phyloP scores from a whole-genome alignment of 169 alveolate species.

The Plasmodium vinckei region DNA sequence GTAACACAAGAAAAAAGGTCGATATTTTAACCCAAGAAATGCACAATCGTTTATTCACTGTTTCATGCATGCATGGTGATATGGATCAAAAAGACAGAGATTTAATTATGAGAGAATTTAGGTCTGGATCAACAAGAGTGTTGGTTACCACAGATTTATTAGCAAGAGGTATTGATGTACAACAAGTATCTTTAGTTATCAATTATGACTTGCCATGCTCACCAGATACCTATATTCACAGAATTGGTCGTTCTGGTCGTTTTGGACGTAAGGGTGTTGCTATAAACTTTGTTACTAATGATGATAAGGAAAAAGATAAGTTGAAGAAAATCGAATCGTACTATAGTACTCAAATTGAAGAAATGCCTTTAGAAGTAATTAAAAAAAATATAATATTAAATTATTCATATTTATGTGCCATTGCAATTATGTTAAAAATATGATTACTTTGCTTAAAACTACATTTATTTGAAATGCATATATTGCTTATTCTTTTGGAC shows the following conservation, averaged over 20 bases:
- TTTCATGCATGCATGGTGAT: constrained; percentile 97
- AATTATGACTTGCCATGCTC: constrained; percentile 98
- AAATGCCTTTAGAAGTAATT: constrained; percentile 97
- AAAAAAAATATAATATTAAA: background rate
- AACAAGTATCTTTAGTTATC: constrained; percentile 98
- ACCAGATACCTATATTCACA: constrained; percentile 98
- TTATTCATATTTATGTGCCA: background rate
- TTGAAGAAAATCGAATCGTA: constrained; percentile 97
- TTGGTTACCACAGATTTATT: constrained; percentile 98
- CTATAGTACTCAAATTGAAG: constrained; percentile 99
- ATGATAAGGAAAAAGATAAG: constrained; percentile 95
- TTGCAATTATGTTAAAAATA: no score
- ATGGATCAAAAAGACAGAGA: constrained; percentile 98
- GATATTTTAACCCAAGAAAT: constrained; percentile 98
- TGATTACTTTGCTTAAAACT: no score
- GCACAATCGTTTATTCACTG: constrained; percentile 98
- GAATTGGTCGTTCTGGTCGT: constrained; percentile 99
- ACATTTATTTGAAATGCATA: no score
- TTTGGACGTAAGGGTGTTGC: constrained; percentile 99
- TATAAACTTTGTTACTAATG: constrained; percentile 94
- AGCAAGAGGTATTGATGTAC: constrained; percentile 99
- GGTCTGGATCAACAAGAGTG: constrained; percentile 97
- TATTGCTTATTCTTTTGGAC: no score
- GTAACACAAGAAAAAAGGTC: constrained; percentile 97
- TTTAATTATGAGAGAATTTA: constrained; percentile 96